phyloP scores from a whole-genome alignment of 352 stramenopile genomes.

The Halophytophthora polymorphica region DNA sequence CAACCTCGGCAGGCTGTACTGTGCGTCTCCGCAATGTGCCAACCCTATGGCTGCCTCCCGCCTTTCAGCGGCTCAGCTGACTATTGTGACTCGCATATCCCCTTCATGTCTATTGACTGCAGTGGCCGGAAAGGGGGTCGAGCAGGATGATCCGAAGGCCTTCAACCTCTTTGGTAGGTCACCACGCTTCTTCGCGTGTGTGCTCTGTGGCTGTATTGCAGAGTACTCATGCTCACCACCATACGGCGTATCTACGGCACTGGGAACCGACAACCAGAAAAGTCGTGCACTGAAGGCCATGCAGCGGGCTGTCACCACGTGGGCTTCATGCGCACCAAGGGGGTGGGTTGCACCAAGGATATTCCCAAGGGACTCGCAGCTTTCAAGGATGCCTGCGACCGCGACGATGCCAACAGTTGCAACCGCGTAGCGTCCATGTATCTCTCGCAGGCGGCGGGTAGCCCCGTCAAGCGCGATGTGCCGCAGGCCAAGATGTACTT shows the following conservation, averaged over 20 bases:
- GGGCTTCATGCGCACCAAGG: slow-evolving; percentile 78
- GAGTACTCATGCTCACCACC: neutral
- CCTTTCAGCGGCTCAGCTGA: too few relatives aligned
- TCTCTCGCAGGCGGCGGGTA: slow-evolving; percentile 31
- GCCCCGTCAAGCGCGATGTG: slow-evolving; percentile 46
- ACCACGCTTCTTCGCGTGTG: neutral
- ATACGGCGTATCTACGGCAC: too few relatives aligned
- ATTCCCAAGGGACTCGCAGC: slow-evolving; percentile 54
- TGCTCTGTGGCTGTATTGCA: neutral
- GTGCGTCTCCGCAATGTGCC: too few relatives aligned
- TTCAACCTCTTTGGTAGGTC: slow-evolving; percentile 68
- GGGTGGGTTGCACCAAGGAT: slow-evolving; percentile 70
- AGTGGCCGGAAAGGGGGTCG: slow-evolving; percentile 80
- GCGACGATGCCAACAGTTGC: slow-evolving; percentile 77
- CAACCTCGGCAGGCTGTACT: slow-evolving; percentile 77
- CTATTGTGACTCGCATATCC: too few relatives aligned
- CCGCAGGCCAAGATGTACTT: slow-evolving; percentile 64
- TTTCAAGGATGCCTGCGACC: slow-evolving; percentile 75
- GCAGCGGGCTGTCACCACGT: slow-evolving; percentile 81
- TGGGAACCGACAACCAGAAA: slow-evolving; percentile 61
- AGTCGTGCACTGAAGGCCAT: slow-evolving; percentile 69
- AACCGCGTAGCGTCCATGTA: slow-evolving; percentile 81
- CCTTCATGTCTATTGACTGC: neutral
- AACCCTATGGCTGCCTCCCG: too few relatives aligned
- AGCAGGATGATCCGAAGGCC: slow-evolving; percentile 62